Conservation (phyloP, 129 eudicot genomes). For the Erigeron canadensis region DNA sequence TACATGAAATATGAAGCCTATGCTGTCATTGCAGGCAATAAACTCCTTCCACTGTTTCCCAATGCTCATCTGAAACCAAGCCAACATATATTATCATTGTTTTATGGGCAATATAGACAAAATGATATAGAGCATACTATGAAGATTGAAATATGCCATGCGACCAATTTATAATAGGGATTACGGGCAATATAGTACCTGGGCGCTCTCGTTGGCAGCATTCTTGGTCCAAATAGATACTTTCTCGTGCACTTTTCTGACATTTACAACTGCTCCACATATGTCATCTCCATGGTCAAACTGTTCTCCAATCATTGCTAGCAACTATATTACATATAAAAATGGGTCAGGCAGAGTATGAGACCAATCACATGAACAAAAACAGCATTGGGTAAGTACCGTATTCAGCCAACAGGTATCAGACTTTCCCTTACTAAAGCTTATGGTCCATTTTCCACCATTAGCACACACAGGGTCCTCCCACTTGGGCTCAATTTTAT, state of each 20-base stretch:
- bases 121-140: constrained; percentile 8
- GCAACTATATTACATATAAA: constrained; percentile 45
- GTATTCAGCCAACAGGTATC: constrained; percentile 82
- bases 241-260: constrained; percentile 63
- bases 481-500: constrained; percentile 88
- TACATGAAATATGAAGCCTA: constrained; percentile 92
- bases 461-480: constrained; percentile 98
- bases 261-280: constrained; percentile 97
- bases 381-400: constrained; percentile 34
- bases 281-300: constrained; percentile 95
- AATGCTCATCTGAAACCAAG: constrained; percentile 61
- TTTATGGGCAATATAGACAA: neutral
- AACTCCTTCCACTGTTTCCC: constrained; percentile 87
- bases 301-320: constrained; percentile 96
- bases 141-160: neutral
- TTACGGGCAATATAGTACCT: constrained; percentile 74
- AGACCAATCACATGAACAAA: neutral
- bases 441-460: constrained; percentile 95
- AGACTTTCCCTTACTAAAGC: constrained; percentile 45
- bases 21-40: constrained; percentile 57
- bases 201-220: constrained; percentile 96
- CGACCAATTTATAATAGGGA: neutral
- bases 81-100: neutral
- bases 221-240: constrained; percentile 87
- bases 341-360: constrained; percentile 10